Percentiles rank a stretch among this genome's conserved stretches.
phyloP scores from a whole-genome alignment of 2,329 filamentous ascomycete species.

The Periconia digitata region DNA sequence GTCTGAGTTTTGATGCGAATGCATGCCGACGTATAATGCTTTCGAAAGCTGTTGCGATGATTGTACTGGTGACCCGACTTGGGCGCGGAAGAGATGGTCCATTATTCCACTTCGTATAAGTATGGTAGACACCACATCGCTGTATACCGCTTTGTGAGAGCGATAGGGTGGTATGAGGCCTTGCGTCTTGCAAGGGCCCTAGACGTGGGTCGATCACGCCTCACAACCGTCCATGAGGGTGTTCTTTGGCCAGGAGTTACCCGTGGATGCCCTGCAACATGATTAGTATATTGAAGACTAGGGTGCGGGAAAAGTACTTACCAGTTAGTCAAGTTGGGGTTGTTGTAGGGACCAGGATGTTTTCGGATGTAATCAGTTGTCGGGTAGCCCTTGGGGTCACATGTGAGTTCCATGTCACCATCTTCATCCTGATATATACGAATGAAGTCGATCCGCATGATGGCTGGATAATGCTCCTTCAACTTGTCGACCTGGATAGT shows the following conservation, averaged over 20 bases:
- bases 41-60: slow-evolving; percentile 6
- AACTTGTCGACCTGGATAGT: slow-evolving; percentile 61
- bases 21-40: slow-evolving; percentile 21
- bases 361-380: slow-evolving; percentile 68
- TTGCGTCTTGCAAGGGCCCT: too few species aligned
- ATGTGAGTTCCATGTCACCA: slow-evolving; percentile 60
- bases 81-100: slow-evolving; percentile 22
- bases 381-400: slow-evolving; percentile 67
- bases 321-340: slow-evolving; percentile 66
- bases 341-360: slow-evolving; percentile 63
- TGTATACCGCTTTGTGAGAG: too few species aligned
- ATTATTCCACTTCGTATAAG: slow-evolving; percentile 31
- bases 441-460: slow-evolving; percentile 69
- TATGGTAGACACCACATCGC: slow-evolving; percentile 29
- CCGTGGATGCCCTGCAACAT: slow-evolving; percentile 47
- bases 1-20: slow-evolving; percentile 24
- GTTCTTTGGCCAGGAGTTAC: slow-evolving; percentile 64
- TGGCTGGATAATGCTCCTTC: slow-evolving; percentile 59
- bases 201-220: too few species aligned
- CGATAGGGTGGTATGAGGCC: too few species aligned
- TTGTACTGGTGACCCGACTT: slow-evolving; percentile 8
- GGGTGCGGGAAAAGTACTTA: slow-evolving; percentile 38
- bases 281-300: not conserved
- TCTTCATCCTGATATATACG: slow-evolving; percentile 69
- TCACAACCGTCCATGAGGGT: slow-evolving; percentile 60